Percentiles rank a stretch among this genome's conserved stretches.
These are phyloP conservation scores for Colletotrichum orchidophilum DNA, from an alignment of 2,329 filamentous ascomycete genomes.

Conservation along the genomic window DNA sequence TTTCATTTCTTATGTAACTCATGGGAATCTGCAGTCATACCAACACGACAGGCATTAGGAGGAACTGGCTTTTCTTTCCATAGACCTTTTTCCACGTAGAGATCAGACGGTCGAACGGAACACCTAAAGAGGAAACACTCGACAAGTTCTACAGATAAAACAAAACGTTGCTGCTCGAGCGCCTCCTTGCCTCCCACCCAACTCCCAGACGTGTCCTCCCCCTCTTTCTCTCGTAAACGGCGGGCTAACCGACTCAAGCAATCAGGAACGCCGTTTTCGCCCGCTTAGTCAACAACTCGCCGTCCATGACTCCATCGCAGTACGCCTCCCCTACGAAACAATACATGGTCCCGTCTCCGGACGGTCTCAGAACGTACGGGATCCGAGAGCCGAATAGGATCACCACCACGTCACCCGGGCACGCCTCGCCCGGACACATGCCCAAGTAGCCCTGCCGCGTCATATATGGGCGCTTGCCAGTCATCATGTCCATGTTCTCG, in stretches of 20 bases:
- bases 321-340: constrained; percentile 27
- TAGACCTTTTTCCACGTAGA: constrained; percentile 23
- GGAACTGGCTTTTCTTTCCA: background rate
- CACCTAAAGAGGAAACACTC: constrained; percentile 13
- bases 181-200: background rate
- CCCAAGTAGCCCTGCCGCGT: constrained; percentile 30
- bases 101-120: constrained; percentile 17
- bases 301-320: constrained; percentile 30
- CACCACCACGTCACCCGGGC: constrained; percentile 28
- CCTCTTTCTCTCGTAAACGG: background rate
- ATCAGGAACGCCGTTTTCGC: background rate
- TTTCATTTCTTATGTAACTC: background rate
- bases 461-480: constrained; percentile 21
- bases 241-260: background rate
- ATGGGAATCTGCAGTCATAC: background rate
- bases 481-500: constrained; percentile 15
- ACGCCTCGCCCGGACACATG: constrained; percentile 15
- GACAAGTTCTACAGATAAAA: constrained; percentile 6
- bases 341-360: constrained; percentile 22
- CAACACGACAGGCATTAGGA: background rate
- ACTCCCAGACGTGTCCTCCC: background rate
- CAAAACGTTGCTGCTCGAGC: background rate
- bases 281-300: constrained; percentile 28
- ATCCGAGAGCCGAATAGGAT: constrained; percentile 27
- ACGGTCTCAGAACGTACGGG: constrained; percentile 32